Percentiles rank a stretch among this genome's conserved stretches.
Evolutionary conservation across 1,284 basidiomycete species (phyloP).

Genomic region (Cryptococcus floricola): DNA sequence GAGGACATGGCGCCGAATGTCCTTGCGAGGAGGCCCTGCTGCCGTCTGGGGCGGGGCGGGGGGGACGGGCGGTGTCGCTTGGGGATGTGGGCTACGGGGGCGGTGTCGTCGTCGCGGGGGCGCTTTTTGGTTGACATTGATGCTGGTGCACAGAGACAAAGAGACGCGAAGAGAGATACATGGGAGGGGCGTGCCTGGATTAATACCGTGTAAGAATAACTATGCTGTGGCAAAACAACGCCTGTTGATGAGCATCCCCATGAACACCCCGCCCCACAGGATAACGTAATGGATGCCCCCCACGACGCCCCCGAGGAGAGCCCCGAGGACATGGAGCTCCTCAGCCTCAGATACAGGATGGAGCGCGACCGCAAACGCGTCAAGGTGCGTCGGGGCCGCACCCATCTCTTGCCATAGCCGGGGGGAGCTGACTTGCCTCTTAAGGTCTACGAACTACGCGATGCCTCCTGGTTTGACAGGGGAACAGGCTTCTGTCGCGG

Average conservation of each 20-base stretch:
- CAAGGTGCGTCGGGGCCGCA: no score
- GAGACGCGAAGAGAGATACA: no score
- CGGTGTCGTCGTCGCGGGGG: neutral
- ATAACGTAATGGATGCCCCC: neutral
- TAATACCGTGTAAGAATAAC: no score
- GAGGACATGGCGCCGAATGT: neutral
- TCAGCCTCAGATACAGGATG: slow-evolving; percentile 8
- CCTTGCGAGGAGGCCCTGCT: slow-evolving; percentile 2
- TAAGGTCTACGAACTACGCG: slow-evolving; percentile 87
- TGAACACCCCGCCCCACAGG: no score
- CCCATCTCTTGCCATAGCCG: neutral
- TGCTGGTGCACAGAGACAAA: no score
- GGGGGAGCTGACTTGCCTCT: neutral
- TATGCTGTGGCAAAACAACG: no score
- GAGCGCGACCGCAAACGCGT: slow-evolving; percentile 33
- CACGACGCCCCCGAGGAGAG: neutral
- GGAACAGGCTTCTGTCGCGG: slow-evolving; percentile 92
- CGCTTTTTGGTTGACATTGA: no score
- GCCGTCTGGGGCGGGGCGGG: neutral
- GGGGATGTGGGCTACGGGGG: neutral
- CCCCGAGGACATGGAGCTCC: neutral
- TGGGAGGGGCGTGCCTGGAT: no score
- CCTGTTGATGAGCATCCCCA: no score
- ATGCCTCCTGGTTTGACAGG: slow-evolving; percentile 83
- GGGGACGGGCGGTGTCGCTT: neutral